A percentile compares a stretch with the other conserved stretches of the same genome.
phyloP scores from a whole-genome alignment of 495 filamentous ascomycete genomes.

The Penicillium lagena region DNA sequence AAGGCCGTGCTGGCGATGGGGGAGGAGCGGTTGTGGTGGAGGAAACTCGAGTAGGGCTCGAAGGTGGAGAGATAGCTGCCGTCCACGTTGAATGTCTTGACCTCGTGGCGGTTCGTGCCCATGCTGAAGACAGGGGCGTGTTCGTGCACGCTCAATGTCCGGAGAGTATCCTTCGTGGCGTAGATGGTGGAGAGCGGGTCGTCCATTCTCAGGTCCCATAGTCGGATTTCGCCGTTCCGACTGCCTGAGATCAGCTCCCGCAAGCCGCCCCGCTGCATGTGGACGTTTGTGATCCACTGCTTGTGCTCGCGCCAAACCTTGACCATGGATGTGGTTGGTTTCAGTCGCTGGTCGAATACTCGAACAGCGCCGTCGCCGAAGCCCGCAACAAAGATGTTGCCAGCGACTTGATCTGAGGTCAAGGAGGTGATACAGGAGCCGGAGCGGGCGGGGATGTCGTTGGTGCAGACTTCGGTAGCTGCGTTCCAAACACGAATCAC shows the following conservation, averaged over 20 bases:
- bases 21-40: conserved; percentile 66
- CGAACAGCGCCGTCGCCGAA: conserved; percentile 96
- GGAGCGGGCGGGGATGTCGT: conserved; percentile 91
- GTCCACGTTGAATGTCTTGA: conserved; percentile 88
- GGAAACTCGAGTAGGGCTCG: conserved; percentile 84
- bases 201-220: conserved; percentile 94
- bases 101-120: conserved; percentile 77
- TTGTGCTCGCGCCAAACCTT: conserved; percentile 93
- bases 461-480: conserved; percentile 83
- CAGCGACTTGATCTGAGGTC: conserved; percentile 95
- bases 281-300: conserved; percentile 89
- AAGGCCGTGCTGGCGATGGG: conserved; percentile 88
- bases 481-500: conserved; percentile 96
- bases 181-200: conserved; percentile 63
- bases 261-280: conserved; percentile 93
- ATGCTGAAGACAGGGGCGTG: conserved; percentile 94
- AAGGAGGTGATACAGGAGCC: conserved; percentile 92
- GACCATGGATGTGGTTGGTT: conserved; percentile 80
- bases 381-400: conserved; percentile 89
- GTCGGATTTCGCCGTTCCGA: conserved; percentile 82
- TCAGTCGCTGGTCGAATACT: conserved; percentile 84
- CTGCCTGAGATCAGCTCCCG: conserved; percentile 83
- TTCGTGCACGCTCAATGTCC: conserved; percentile 89
- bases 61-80: conserved; percentile 68
- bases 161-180: conserved; percentile 70